Evolutionary conservation across 1,139 yeast species (phyloP), one percentile per base, ranked within the genome.

Genomic region (Geotrichum restrictum): DNA sequence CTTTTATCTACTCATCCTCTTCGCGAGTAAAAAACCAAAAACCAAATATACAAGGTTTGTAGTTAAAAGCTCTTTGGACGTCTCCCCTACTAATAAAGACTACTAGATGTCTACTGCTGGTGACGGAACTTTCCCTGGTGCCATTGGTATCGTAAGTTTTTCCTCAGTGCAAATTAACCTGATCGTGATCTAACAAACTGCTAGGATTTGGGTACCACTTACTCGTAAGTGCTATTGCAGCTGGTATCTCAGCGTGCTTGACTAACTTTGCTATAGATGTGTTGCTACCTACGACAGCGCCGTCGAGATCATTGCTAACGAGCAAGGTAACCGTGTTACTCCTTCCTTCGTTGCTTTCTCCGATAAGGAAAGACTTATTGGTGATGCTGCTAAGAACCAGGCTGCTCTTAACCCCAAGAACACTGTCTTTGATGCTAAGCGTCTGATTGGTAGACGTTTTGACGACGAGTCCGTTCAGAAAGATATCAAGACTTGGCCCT

Each of bases 81-180:
- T 7, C 3, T 13, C 16, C 3, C 13, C 11, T 31, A 18, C 31
- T 18, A 32, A 32, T 2, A 32, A 3, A 22, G 29, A 5, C 33
- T 18, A 11, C n/a, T 16, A 48, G 52, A 53, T 54, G 57, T 54
- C 57, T 51, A 49, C 57, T 45, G 55, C 55, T 54, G 57, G 57
- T 49, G 97, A 91, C 84, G 96, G 96, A 86, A 95, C 91, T 81
- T 91, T 87, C 87, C 95, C 91, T 84, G 96, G 96, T 84, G 98
- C 98, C 80, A 89, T 91, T 80, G 98, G 98, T 81, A 85, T 85
- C 84, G 86, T 60, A 54, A 43, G 51, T 40, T 4, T 18, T 31
- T 27, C 11, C 19, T 1, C 19, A 31, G 34, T 11, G 13, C 13
- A 42, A 27, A 31, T 2, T 13, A 13, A 2, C 2, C 16, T 8